A percentile compares a stretch with the other conserved stretches of the same genome.
These are phyloP conservation scores for Cryptococcus sp. DNA, from an alignment of 1,284 basidiomycete genomes.

Conservation along the genomic window DNA sequence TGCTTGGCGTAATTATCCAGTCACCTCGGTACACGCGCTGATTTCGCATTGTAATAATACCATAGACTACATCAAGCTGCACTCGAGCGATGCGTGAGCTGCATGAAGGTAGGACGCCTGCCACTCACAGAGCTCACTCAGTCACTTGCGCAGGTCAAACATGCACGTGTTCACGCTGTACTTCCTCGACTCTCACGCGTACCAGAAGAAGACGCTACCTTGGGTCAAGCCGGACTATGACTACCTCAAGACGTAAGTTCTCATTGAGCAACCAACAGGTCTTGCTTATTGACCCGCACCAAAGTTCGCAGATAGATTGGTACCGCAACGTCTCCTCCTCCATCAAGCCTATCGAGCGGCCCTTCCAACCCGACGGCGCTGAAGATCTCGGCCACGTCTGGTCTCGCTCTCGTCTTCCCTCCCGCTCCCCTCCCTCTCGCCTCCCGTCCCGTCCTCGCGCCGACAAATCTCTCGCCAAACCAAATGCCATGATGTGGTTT, in stretches of 20 bases:
- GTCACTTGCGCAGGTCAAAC: constrained; percentile 62
- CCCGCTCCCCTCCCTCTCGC: not conserved
- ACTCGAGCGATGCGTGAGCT: constrained; percentile 60
- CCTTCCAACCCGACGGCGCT: constrained; percentile 69
- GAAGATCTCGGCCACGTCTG: constrained; percentile 66
- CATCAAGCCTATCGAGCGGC: constrained; percentile 69
- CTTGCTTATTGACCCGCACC: not conserved
- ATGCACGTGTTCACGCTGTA: constrained; percentile 85
- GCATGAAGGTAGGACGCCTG: not conserved
- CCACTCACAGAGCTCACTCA: not conserved
- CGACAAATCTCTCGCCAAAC: constrained; percentile 66
- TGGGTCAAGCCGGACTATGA: constrained; percentile 60
- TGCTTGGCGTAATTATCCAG: too few species aligned
- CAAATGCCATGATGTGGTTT: constrained; percentile 92
- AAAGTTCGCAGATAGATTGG: constrained; percentile 72
- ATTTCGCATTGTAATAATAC: constrained; percentile 52
- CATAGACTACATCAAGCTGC: constrained; percentile 47
- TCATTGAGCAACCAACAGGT: not conserved
- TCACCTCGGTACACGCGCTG: not conserved
- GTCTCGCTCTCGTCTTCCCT: constrained; percentile 30
- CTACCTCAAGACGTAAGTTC: constrained; percentile 59
- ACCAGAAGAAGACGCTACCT: constrained; percentile 57
- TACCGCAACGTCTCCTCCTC: constrained; percentile 71
- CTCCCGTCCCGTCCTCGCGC: constrained; percentile 2
- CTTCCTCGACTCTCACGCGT: constrained; percentile 85